Evolutionary conservation across 208 protist species (phyloP).

Genomic region (Crithidia bombi): DNA sequence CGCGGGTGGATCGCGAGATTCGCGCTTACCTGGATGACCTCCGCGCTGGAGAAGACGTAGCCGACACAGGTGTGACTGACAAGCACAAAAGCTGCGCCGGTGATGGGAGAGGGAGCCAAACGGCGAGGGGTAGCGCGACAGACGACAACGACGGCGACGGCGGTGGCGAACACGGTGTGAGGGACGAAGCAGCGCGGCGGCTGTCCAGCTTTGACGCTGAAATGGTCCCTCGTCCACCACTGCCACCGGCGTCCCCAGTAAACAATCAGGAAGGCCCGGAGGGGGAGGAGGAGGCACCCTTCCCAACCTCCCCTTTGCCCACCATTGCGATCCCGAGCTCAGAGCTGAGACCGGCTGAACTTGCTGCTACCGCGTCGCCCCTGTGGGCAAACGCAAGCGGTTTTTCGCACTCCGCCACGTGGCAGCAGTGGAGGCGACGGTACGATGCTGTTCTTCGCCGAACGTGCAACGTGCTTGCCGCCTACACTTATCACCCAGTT

Average conservation of each 20-base stretch:
- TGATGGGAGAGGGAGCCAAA: neutral
- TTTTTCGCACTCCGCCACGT: neutral
- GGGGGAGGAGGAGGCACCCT: neutral
- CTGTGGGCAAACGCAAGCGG: neutral
- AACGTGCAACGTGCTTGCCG: slow-evolving; percentile 33
- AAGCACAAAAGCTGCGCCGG: neutral
- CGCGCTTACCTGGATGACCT: slow-evolving; percentile 31
- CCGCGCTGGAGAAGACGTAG: slow-evolving; percentile 20
- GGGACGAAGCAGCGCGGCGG: neutral
- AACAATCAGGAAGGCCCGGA: neutral
- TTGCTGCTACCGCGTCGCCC: neutral
- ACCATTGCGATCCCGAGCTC: neutral
- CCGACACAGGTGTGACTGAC: neutral
- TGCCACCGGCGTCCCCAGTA: neutral
- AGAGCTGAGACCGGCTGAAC: neutral
- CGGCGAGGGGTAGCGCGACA: neutral
- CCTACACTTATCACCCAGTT: slow-evolving; percentile 53
- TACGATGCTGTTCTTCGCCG: slow-evolving; percentile 16
- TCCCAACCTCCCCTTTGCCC: neutral
- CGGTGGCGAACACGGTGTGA: neutral
- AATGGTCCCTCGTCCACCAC: neutral
- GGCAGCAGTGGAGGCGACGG: slow-evolving; percentile 16
- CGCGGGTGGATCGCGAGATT: slow-evolving; percentile 21
- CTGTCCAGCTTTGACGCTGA: neutral
- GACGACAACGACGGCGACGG: neutral